Evolutionary conservation across 1,284 basidiomycete species (phyloP).

Genomic region (Singerocomus inundabilis): DNA sequence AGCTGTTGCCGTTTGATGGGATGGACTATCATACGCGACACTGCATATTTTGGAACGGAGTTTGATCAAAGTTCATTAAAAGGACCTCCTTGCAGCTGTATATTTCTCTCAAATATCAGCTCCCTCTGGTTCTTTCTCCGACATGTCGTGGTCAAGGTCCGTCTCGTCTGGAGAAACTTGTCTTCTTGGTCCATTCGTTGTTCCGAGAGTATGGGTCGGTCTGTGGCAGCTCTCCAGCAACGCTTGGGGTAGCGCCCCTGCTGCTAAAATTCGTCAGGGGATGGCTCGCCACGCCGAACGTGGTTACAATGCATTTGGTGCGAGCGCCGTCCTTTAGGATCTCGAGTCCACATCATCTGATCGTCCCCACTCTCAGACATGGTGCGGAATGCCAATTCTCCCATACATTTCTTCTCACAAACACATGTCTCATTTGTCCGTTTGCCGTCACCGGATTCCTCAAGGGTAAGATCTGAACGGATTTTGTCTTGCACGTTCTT

Average conservation of each 20-base stretch:
- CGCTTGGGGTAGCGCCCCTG: conserved; percentile 75
- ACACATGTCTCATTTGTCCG: neutral
- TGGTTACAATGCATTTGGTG: conserved; percentile 76
- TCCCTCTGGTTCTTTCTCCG: conserved; percentile 4
- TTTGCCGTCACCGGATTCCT: conserved; percentile 5
- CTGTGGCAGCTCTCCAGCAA: conserved; percentile 83
- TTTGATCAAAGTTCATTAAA: conserved; percentile 31
- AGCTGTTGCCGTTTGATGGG: neutral
- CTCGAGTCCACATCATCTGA: conserved; percentile 6
- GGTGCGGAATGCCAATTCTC: conserved; percentile 38
- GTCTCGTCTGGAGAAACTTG: conserved; percentile 46
- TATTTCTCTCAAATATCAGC: conserved; percentile 9
- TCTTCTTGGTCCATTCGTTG: conserved; percentile 55
- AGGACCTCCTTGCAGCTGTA: conserved; percentile 6
- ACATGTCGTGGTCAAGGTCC: conserved; percentile 23
- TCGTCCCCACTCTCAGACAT: conserved; percentile 43
- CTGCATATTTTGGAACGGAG: conserved; percentile 30
- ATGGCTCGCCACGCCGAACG: conserved; percentile 63
- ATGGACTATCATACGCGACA: conserved; percentile 3
- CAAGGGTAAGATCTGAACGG: conserved; percentile 19
- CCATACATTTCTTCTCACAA: conserved; percentile 22
- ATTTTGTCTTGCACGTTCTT: neutral
- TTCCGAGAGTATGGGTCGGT: conserved; percentile 71
- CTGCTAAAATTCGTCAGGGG: conserved; percentile 59
- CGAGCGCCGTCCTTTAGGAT: conserved; percentile 9